A percentile compares a stretch with the other conserved stretches of the same genome.
These are phyloP conservation scores for Rhodotorula paludigena DNA, from an alignment of 768 basidiomycete species.

Conservation along the genomic window DNA sequence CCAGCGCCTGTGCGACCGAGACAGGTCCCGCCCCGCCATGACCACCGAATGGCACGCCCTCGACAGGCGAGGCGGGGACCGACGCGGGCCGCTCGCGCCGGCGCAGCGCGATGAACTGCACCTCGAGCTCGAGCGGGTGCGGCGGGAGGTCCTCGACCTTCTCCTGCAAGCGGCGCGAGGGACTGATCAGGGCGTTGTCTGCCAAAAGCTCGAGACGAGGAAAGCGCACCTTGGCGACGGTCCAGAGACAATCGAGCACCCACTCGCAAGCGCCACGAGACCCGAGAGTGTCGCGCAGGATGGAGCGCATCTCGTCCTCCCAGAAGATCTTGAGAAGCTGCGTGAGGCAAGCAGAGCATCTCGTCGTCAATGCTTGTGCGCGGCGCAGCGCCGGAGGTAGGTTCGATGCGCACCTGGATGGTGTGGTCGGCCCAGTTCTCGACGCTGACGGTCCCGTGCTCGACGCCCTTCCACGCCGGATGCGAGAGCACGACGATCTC, in stretches of 20 bases:
- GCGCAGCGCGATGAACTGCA: slow-evolving; percentile 34
- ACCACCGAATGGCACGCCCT: too few relatives aligned
- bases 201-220: neutral
- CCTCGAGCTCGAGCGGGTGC: slow-evolving; percentile 37
- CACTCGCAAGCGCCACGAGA: slow-evolving; percentile 35
- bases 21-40: too few relatives aligned
- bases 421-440: slow-evolving; percentile 38
- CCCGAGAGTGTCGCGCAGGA: slow-evolving; percentile 31
- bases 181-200: too few relatives aligned
- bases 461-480: slow-evolving; percentile 39
- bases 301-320: slow-evolving; percentile 25
- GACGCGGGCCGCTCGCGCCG: neutral
- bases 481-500: slow-evolving; percentile 26
- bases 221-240: slow-evolving; percentile 25
- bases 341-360: too few relatives aligned
- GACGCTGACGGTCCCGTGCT: slow-evolving; percentile 32
- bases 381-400: neutral
- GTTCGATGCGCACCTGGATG: slow-evolving; percentile 8
- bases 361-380: neutral
- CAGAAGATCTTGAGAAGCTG: slow-evolving; percentile 38
- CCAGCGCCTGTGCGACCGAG: too few relatives aligned
- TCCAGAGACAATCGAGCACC: slow-evolving; percentile 36
- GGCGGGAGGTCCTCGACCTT: slow-evolving; percentile 36
- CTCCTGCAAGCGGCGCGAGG: slow-evolving; percentile 9
- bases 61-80: neutral